A percentile compares a stretch with the other conserved stretches of the same genome.
Evolutionary conservation across 495 filamentous ascomycete genomes (phyloP).

Genomic region (Glutinoglossum americanum): DNA sequence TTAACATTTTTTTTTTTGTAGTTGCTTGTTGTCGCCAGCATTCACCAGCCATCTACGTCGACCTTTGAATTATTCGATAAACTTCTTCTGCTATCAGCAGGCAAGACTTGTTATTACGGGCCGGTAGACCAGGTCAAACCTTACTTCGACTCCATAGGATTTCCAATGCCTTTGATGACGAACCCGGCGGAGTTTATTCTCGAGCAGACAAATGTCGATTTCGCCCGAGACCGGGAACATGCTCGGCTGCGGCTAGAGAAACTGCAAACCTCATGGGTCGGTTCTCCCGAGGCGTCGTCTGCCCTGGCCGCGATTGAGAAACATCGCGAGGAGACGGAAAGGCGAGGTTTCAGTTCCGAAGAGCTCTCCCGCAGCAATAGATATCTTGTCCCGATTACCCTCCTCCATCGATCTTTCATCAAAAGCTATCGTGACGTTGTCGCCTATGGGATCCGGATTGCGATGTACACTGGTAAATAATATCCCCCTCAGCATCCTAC

Average conservation of each 20-base stretch:
- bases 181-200: slow-evolving; percentile 66
- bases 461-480: slow-evolving; percentile 69
- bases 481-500: too few species aligned
- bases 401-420: slow-evolving; percentile 53
- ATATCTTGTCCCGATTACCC: slow-evolving; percentile 21
- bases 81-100: slow-evolving; percentile 46
- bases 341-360: too few species aligned
- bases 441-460: slow-evolving; percentile 58
- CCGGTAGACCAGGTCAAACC: slow-evolving; percentile 24
- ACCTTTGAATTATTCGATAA: slow-evolving; percentile 66
- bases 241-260: slow-evolving; percentile 7
- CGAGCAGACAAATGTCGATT: slow-evolving; percentile 55
- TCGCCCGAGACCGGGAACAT: slow-evolving; percentile 25
- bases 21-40: slow-evolving; percentile 56
- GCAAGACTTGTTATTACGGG: slow-evolving; percentile 49
- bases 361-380: too few species aligned
- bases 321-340: neutral
- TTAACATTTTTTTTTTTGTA: too few species aligned
- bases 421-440: slow-evolving; percentile 66
- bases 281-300: neutral
- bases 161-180: slow-evolving; percentile 37
- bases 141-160: slow-evolving; percentile 37
- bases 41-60: slow-evolving; percentile 60
- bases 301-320: too few species aligned
- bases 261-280: neutral